Percentiles rank a stretch among this genome's conserved stretches.
Evolutionary conservation across 2,329 filamentous ascomycete species (phyloP).

Genomic region (Neonectria ditissima): DNA sequence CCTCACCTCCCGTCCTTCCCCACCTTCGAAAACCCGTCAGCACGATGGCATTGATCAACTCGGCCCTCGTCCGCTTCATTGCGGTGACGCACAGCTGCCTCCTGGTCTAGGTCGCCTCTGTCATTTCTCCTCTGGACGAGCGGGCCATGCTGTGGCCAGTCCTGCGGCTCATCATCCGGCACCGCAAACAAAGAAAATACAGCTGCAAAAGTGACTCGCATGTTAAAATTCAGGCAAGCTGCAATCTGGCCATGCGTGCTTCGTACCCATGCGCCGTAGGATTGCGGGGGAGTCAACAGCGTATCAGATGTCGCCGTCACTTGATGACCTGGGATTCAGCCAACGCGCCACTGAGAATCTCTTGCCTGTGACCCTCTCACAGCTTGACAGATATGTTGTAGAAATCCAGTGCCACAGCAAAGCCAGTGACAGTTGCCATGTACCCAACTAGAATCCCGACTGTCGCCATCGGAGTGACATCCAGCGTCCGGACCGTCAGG

Average conservation of each 20-base stretch:
- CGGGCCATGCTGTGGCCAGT: constrained; percentile 9
- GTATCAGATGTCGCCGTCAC: constrained; percentile 1
- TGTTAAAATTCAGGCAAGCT: constrained; percentile 18
- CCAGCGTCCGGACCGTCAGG: constrained; percentile 84
- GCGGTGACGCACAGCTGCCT: not conserved
- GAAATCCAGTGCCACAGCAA: constrained; percentile 75
- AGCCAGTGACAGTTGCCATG: constrained; percentile 71
- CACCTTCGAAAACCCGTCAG: constrained; percentile 12
- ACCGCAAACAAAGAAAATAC: constrained; percentile 15
- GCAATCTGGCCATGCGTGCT: constrained; percentile 7
- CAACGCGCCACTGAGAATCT: not conserved
- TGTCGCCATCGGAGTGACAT: constrained; percentile 71
- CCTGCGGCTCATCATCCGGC: not conserved
- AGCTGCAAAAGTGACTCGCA: constrained; percentile 18
- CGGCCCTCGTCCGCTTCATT: not conserved
- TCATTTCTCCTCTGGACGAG: constrained; percentile 1
- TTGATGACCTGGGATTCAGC: not conserved
- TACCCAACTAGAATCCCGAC: constrained; percentile 84
- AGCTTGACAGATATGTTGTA: constrained; percentile 79
- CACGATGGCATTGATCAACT: constrained; percentile 1
- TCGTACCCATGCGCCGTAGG: constrained; percentile 13
- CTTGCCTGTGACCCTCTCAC: constrained; percentile 47
- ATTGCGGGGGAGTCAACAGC: constrained; percentile 6
- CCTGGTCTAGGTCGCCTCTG: not conserved
- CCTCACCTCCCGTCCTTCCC: constrained; percentile 18